Evolutionary conservation across 441 rosid species (phyloP), one percentile per base, ranked within the genome.

Genomic region (Geranium incanum): DNA sequence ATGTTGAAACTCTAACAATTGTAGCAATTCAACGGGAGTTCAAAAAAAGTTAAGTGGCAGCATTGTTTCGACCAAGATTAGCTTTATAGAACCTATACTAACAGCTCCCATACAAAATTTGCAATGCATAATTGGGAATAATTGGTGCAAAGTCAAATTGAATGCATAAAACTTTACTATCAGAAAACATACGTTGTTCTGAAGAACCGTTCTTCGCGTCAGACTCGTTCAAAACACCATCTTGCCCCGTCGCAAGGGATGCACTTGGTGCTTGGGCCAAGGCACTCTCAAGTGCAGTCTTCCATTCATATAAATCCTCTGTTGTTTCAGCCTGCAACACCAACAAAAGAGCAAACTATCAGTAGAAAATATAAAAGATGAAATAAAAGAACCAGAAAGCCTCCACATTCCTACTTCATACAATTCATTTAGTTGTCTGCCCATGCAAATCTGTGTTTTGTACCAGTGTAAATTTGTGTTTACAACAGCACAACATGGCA

Each of bases 221-320:
- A 68, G 83, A 77, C 78, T 87, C 97, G 72, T 28, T 28, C 33
- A 28, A 1, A 28, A 28, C 33, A 28, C 3, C 33, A 28, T 93
- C 93, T 80, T 91, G 95, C 76, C 95, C 91, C 87, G 84, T 83
- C 68, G 78, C 88, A 79, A 84, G 86, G 60, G 86, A 81, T 71
- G 97, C 81, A 80, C 75, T 86, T 2, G 99, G 99, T 79, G 99
- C 97, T 83, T 86, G 89, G 50, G 93, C 79, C 76, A 95, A 82
- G 77, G 99, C 99, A 78, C 77, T 84, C 82, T 95, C 98, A 69
- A 95, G 89, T 67, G 98, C 97, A 79, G 78, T 70, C 84, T 89
- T 95, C 99, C 99, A 95, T 70, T 87, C 98, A 60, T 86, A 39
- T 74, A 95, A 82, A 88, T 95, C 99, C 76, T 95, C 99, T 80